Conservation (phyloP, 1,284 basidiomycete genomes). For the Fomes fomentarius region DNA sequence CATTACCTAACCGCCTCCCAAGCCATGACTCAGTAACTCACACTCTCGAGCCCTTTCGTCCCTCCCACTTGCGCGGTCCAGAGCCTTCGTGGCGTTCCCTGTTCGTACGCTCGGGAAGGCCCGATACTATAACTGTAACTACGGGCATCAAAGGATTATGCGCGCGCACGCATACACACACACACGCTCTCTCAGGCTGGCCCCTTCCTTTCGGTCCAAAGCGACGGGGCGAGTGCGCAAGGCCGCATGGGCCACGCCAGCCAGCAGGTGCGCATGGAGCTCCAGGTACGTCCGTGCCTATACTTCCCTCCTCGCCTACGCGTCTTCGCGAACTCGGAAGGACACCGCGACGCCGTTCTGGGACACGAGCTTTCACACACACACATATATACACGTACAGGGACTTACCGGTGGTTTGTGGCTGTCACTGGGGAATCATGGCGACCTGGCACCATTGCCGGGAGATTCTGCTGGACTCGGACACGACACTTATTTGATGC, state of each 20-base stretch:
- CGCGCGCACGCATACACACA: neutral
- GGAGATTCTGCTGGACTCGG: neutral
- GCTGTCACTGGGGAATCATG: too few species aligned
- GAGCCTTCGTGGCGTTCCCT: slow-evolving; percentile 12
- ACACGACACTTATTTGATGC: slow-evolving; percentile 10
- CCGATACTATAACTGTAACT: neutral
- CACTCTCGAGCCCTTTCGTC: too few species aligned
- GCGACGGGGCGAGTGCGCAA: slow-evolving; percentile 9
- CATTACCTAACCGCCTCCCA: slow-evolving; percentile 12
- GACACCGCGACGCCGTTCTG: slow-evolving; percentile 3
- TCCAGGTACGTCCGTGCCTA: slow-evolving; percentile 8
- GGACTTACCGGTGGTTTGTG: too few species aligned
- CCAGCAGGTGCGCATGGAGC: slow-evolving; percentile 1
- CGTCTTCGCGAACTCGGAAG: neutral
- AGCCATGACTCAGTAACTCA: slow-evolving; percentile 8
- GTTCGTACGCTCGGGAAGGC: neutral
- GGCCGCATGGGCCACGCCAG: neutral
- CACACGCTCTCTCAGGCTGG: too few species aligned
- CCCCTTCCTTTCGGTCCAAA: slow-evolving; percentile 2
- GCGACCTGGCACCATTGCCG: too few species aligned
- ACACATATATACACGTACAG: too few species aligned
- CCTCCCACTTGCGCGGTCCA: slow-evolving; percentile 1
- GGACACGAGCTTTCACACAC: slow-evolving; percentile 12
- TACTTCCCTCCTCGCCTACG: neutral
- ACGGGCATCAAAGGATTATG: neutral